These are phyloP conservation scores for Stylonectria norvegica DNA, from an alignment of 2,329 filamentous ascomycete genomes.

Conservation along the genomic window DNA sequence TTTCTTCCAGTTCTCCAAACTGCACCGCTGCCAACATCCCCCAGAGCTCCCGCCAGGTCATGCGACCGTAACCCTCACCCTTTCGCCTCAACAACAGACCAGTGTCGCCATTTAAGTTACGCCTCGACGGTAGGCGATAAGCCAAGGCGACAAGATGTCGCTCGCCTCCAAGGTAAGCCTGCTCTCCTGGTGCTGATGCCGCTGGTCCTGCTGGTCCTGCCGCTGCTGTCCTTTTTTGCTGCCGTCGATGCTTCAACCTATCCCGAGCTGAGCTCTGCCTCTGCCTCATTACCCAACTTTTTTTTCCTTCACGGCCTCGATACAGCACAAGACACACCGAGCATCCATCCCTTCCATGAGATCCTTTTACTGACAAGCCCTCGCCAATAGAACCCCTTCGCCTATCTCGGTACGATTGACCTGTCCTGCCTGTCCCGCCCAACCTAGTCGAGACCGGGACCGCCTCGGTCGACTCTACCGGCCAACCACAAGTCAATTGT, in stretches of 20 bases:
- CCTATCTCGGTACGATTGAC: constrained; percentile 82
- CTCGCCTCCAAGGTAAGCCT: constrained; percentile 57
- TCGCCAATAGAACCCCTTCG: constrained; percentile 96
- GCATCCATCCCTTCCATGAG: too few relatives aligned
- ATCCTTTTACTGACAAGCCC: too few relatives aligned
- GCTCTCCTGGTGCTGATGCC: constrained; percentile 1
- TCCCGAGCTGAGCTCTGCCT: too few relatives aligned
- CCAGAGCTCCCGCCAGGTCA: constrained; percentile 33
- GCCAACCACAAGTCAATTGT: constrained; percentile 20
- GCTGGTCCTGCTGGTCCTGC: constrained; percentile 5
- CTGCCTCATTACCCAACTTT: too few relatives aligned
- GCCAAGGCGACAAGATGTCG: constrained; percentile 56
- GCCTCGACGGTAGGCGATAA: constrained; percentile 47
- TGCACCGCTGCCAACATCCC: constrained; percentile 11
- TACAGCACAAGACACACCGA: too few relatives aligned
- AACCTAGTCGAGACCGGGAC: constrained; percentile 13
- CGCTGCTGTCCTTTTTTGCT: background rate
- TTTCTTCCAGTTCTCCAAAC: constrained; percentile 21
- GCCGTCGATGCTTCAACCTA: constrained; percentile 1
- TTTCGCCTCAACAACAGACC: constrained; percentile 30
- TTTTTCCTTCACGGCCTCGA: too few relatives aligned
- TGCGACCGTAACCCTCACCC: constrained; percentile 36
- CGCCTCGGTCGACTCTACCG: constrained; percentile 14
- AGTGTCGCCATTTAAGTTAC: constrained; percentile 34
- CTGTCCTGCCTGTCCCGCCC: too few relatives aligned